Evolutionary conservation across 495 filamentous ascomycete species (phyloP).

Genomic region (Pseudotulostoma volvatum): DNA sequence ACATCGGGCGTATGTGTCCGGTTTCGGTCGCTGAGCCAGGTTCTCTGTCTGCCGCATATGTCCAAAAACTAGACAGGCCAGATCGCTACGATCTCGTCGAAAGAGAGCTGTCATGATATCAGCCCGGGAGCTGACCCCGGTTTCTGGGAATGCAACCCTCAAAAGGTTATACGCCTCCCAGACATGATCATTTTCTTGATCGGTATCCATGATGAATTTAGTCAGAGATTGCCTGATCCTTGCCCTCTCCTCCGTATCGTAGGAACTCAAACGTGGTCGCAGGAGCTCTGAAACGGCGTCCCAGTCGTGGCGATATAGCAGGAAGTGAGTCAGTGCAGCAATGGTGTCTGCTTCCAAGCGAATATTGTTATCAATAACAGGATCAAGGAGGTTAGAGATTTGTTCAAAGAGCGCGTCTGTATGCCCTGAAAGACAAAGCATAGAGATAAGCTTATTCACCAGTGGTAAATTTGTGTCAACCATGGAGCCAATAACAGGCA

Average conservation of each 20-base stretch:
- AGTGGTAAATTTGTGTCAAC: constrained; percentile 42
- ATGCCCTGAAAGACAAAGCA: constrained; percentile 41
- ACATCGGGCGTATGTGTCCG: constrained; percentile 58
- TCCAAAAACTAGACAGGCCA: constrained; percentile 71
- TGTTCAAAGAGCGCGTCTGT: constrained; percentile 41
- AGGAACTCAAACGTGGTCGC: constrained; percentile 43
- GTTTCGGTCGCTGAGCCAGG: constrained; percentile 39
- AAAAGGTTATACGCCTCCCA: constrained; percentile 78
- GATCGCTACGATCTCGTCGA: constrained; percentile 52
- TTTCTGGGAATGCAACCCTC: constrained; percentile 64
- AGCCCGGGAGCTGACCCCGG: constrained; percentile 39
- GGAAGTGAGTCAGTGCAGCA: constrained; percentile 47
- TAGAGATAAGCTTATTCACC: constrained; percentile 60
- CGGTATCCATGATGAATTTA: constrained; percentile 43
- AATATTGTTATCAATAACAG: constrained; percentile 54
- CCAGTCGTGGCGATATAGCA: constrained; percentile 56
- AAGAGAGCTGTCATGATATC: constrained; percentile 76
- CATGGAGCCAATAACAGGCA: constrained; percentile 35
- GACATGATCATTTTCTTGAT: constrained; percentile 39
- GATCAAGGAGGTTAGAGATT: constrained; percentile 56
- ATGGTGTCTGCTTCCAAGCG: constrained; percentile 56
- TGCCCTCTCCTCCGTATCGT: constrained; percentile 45
- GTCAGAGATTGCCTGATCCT: constrained; percentile 46
- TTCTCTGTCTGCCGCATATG: constrained; percentile 64
- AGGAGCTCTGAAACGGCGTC: constrained; percentile 66